Base-by-base conservation (phyloP, 805 yeast species). In the Isabelozyma rhagii region DNA sequence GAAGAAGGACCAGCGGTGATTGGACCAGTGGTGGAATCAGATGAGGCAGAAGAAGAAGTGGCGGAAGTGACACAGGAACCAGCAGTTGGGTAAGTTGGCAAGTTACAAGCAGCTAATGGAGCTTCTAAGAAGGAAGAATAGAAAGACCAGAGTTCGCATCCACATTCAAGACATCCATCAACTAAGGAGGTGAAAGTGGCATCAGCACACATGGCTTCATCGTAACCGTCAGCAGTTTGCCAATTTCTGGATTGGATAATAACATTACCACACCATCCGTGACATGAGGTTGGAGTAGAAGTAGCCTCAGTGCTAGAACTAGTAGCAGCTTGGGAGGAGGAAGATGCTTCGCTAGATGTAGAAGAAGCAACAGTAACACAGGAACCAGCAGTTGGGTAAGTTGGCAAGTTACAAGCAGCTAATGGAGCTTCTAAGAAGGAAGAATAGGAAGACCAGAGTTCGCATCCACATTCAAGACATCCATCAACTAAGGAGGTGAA, bases 401-500 rank as follows among this genome's bases (percentile, higher is more conserved):
- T 68, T 13, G 60, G 46, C 18, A 60, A 52, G 46, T 14, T 9
- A 57, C 75, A 70, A 14, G 60, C 68, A n/a, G 55, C 63, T 40
- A 70, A 55, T 17, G 74, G 65, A 11, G 53, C 39, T 21, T 62
- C 50, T 47, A 69, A 61, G 56, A 56, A 69, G 0, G 51, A 45
- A 39, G 71, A 68, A 55, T 70, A 70, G 56, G 69, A 66, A 44
- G 50, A 50, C 74, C 74, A 70, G 52, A 70, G 52, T 47, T 72
- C 67, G 72, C 75, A 69, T 42, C 74, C 75, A 66, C 75, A 71
- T 44, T 59, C 69, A 55, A 71, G 60, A 60, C 76, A 71, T 6
- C 54, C 52, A n/a, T 56, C 54, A 51, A 69, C 67, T 43, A 60
- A 55, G 8, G 48, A 38, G 45, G 59, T n/a, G 60, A 71, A 71